Conservation (phyloP, 768 basidiomycete species). For the Pleurotus platypus region DNA sequence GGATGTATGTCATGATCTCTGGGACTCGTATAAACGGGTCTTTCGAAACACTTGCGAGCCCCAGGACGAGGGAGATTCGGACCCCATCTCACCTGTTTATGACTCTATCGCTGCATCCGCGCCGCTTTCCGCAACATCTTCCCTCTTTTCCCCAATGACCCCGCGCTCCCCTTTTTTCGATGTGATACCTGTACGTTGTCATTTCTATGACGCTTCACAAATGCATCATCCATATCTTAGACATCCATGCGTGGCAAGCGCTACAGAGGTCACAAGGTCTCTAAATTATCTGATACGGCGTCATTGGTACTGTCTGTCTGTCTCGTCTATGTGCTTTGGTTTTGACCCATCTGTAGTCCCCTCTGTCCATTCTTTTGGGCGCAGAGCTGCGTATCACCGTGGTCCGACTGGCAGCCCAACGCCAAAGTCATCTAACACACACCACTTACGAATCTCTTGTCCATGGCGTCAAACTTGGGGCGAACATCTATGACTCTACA, state of each 20-base stretch:
- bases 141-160: constrained; percentile 14
- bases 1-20: constrained; percentile 35
- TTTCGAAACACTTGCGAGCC: neutral
- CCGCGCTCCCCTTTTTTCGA: constrained; percentile 34
- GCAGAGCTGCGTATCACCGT: constrained; percentile 42
- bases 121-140: constrained; percentile 19
- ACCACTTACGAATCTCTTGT: constrained; percentile 41
- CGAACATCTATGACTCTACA: constrained; percentile 45
- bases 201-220: neutral
- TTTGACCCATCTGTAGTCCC: constrained; percentile 29
- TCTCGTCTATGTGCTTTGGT: neutral
- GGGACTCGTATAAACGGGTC: constrained; percentile 14
- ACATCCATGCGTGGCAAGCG: constrained; percentile 46
- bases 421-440: constrained; percentile 19
- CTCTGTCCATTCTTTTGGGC: constrained; percentile 41
- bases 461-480: constrained; percentile 33
- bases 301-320: constrained; percentile 27
- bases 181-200: constrained; percentile 38
- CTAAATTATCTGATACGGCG: constrained; percentile 34
- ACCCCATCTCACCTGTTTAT: neutral
- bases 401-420: constrained; percentile 38
- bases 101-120: constrained; percentile 3
- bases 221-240: constrained; percentile 20
- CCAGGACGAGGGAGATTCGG: neutral
- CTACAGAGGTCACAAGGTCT: constrained; percentile 30